Evolutionary conservation across 495 filamentous ascomycete species (phyloP), one percentile per base, ranked within the genome.

Genomic region (Niebla homalea): DNA sequence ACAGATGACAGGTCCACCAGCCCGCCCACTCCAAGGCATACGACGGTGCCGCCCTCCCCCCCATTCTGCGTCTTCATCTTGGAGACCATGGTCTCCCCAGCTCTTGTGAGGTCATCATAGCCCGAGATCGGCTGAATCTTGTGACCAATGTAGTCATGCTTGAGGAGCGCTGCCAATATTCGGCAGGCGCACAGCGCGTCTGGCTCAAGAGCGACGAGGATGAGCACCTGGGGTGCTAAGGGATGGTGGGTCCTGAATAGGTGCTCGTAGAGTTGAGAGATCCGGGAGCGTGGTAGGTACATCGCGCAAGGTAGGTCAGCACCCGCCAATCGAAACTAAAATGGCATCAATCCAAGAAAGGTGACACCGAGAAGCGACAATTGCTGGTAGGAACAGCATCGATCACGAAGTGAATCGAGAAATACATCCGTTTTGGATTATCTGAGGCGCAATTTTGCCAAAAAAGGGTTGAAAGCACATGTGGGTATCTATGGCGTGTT

Each of bases 111-210:
- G 60, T 97, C 92, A 54, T 79, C 81, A 80, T 96, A 96, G 29
- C 92, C 92, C 15, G 84, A 77, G 35, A 98, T 81, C 4, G 93
- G 92, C 57, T 94, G 86, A 53, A 97, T 94, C 72, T 94, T 96
- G 68, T 97, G 90, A n/a, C 83, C 83, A 56, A 98, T 93, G 62
- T 90, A 97, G 72, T 98, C 92, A 71, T 87, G 84, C 70, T 90
- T 95, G 45, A 98, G 73, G 16, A 97, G 75, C 14, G 80, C 75
- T 1, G 92, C 92, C 15, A 98, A 77, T 48, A 98, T 97, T 46
- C 89, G 88, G 60, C 87, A 89, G 46, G 89, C 93, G 68, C 92
- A 97, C 35, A 98, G 80, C 46, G 90, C 85, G 71, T 98, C 92
- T 41, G 90, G 87, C 63, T 95, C 92, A 60, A 97, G 83, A 26